Conservation (phyloP, 208 protist species). For the Balamuthia mandrillaris region DNA sequence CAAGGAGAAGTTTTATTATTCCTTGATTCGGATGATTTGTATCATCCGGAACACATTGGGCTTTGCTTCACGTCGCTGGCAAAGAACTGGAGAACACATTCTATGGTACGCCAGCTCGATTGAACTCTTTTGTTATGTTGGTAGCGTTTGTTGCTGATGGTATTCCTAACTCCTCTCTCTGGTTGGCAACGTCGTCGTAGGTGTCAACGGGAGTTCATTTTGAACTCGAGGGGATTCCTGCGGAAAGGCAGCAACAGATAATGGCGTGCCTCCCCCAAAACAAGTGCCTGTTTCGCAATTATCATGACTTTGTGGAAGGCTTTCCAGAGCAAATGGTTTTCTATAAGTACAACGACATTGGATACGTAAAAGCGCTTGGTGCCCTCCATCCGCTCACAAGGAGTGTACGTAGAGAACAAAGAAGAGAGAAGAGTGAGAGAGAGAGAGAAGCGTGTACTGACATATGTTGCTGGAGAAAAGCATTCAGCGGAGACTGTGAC, state of each 20-base stretch:
- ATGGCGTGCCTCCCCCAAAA: not conserved
- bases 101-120: not conserved
- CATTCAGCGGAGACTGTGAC: constrained; percentile 8
- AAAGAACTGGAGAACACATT: not conserved
- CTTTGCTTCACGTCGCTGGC: not conserved
- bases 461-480: too few species aligned
- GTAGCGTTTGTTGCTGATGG: not conserved
- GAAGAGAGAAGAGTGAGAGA: too few species aligned
- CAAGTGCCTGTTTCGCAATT: not conserved
- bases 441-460: too few species aligned
- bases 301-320: constrained; percentile 4
- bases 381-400: not conserved
- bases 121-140: not conserved
- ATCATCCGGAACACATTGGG: not conserved
- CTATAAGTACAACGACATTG: not conserved
- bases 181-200: not conserved
- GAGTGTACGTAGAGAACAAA: too few species aligned
- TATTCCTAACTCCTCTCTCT: not conserved
- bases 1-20: not conserved
- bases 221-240: not conserved
- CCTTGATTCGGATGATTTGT: not conserved
- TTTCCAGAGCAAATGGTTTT: constrained; percentile 5
- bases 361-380: not conserved
- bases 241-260: constrained; percentile 1
- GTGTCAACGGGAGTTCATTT: not conserved